These are phyloP conservation scores for Neonectria ditissima DNA, from an alignment of 2,329 filamentous ascomycete genomes.

Conservation along the genomic window DNA sequence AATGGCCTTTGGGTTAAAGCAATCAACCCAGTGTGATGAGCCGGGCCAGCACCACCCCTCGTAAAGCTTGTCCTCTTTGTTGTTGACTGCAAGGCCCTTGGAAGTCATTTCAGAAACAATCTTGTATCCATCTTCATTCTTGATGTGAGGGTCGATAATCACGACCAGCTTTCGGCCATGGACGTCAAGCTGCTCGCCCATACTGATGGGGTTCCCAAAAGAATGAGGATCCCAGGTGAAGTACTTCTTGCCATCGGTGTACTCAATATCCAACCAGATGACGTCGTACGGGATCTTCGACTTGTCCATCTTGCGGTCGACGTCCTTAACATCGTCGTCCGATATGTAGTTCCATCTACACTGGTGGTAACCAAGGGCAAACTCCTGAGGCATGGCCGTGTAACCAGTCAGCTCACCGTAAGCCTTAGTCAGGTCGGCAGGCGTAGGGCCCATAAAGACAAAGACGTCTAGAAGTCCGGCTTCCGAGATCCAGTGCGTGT, in stretches of 20 bases:
- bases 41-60: slow-evolving; percentile 99
- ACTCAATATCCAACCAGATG: slow-evolving; percentile 99
- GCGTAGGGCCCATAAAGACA: slow-evolving; percentile 90
- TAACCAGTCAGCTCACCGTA: slow-evolving; percentile 94
- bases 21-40: slow-evolving; percentile 95
- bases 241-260: slow-evolving; percentile 96
- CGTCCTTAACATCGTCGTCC: slow-evolving; percentile 95
- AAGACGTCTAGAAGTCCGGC: slow-evolving; percentile 91
- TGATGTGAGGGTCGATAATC: slow-evolving; percentile 98
- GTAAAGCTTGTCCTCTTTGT: slow-evolving; percentile 89
- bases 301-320: slow-evolving; percentile 96
- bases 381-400: slow-evolving; percentile 91
- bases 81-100: slow-evolving; percentile 85
- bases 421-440: slow-evolving; percentile 81
- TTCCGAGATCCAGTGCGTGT: slow-evolving; percentile 98
- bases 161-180: slow-evolving; percentile 91
- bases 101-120: slow-evolving; percentile 85
- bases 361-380: slow-evolving; percentile 94
- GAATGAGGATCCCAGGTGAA: slow-evolving; percentile 96
- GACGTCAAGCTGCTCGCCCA: slow-evolving; percentile 88
- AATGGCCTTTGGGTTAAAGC: slow-evolving; percentile 91
- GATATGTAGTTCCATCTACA: slow-evolving; percentile 99
- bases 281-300: slow-evolving; percentile 96
- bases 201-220: slow-evolving; percentile 86
- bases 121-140: slow-evolving; percentile 83